Evolutionary conservation across 2,329 filamentous ascomycete genomes (phyloP), one percentile per base, ranked within the genome.

Genomic region (Chrysoporthe puriensis): DNA sequence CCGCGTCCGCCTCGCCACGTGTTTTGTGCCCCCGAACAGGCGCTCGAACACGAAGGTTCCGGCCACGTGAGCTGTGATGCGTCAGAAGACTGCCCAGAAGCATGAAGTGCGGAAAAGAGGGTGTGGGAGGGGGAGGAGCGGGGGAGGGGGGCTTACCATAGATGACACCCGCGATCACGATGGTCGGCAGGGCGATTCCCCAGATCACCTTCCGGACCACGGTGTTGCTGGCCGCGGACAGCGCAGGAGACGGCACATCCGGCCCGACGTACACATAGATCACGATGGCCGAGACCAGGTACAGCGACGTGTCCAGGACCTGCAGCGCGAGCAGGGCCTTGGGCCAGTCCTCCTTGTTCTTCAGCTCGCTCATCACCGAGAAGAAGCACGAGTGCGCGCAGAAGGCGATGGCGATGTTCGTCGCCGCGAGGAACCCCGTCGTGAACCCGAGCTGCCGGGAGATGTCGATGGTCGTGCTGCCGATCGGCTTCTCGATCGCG

Each of bases 101-200:
- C 18, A 59, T 40, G 36, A 40, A 40, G 36, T 40, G 36, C 9
- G 36, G 36, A 9, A 40, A 40, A 40, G 36, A 9, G 6, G 36
- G 36, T 9, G 36, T 7, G n/a, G 57, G 26, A 18, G 6, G 8
- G 36, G 26, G 26, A 26, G 26, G 26, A 26, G 26, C 26, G 2
- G 26, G 2, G 2, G 26, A 6, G 43, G 58, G 18, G 7, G 9
- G 1, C 59, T 61, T 61, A 48, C 59, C 59, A 74, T 91, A 89
- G 70, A 93, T 90, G 7, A 91, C 89, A 64, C 90, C 90, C 0
- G 90, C 88, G 62, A 93, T 86, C 60, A 92, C 80, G 67, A 92
- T 92, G 2, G 88, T 91, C 1, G 90, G 90, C 2, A 90, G 82
- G 0, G 90, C 90, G 68, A 92, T 81, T 34, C 88, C 89, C 78